Evolutionary conservation across 2,329 filamentous ascomycete species (phyloP).

Genomic region (Penicillium sp.): DNA sequence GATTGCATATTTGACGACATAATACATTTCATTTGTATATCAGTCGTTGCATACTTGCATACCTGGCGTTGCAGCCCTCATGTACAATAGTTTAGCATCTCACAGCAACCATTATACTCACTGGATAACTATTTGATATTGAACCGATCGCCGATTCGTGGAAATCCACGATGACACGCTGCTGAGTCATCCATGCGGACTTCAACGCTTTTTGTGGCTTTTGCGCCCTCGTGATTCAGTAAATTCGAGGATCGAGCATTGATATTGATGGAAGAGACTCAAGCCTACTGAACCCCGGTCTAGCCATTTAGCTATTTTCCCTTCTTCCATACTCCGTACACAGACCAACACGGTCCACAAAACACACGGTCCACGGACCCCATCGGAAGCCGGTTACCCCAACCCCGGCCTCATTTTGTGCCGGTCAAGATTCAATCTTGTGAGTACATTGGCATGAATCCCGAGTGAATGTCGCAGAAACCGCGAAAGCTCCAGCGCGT

Average conservation of each 20-base stretch:
- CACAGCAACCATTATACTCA: not conserved
- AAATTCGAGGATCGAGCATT: not conserved
- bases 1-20: not conserved
- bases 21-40: not conserved
- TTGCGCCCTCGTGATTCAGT: not conserved
- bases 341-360: not conserved
- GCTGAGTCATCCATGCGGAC: not conserved
- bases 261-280: not conserved
- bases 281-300: not conserved
- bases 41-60: not conserved
- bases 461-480: conserved; percentile 25
- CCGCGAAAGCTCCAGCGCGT: conserved; percentile 26
- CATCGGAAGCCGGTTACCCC: not conserved
- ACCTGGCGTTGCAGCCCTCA: not conserved
- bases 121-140: not conserved
- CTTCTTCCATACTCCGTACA: not conserved
- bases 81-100: not conserved
- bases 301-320: not conserved
- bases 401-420: conserved; percentile 3
- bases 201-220: not conserved
- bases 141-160: not conserved
- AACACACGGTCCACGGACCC: not conserved
- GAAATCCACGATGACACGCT: not conserved
- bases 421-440: not conserved
- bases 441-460: conserved; percentile 8